Base-by-base conservation (phyloP, 768 basidiomycete species). In the Suillus spraguei region DNA sequence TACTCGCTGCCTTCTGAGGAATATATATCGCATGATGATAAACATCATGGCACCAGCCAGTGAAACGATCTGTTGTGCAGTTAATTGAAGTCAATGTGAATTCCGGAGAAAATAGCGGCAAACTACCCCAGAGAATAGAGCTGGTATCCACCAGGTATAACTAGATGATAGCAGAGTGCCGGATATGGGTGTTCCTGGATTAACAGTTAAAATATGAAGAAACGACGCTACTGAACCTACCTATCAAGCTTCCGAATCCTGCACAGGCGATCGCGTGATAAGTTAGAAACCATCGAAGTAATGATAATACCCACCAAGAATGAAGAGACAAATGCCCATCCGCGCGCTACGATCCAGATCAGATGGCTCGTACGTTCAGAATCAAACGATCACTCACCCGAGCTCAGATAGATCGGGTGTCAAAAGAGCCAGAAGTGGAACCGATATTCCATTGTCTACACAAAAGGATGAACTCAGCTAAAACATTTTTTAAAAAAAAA, bases 101-200 rank as follows among this genome's bases (percentile, higher is more conserved):
- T 28, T 28, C 4, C 10, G 28, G 8, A 50, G 16, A 17, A 20
- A 32, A 52, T 3, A 10, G 7, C 5, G 10, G 47, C 16, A 4
- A 66, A 70, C 24, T 66, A 79, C 75, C 52, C 82, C 85, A 33
- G 82, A 76, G 67, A 87, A 88, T 11, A 86, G 44, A 2, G 81
- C 81, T 4, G 87, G 84, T 16, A 80, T 77, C 82, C 83, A 86
- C 87, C 87, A 88, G 5, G 80, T 70, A 67, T 82, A 86, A 4
- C 75, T 71, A 11, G 70, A 56, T 0, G 84, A 80, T 6, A 88
- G 74, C 22, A 88, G 75, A 3, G 85, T 82, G 2, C 87, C 87
- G 41, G 80, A 81, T 39, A 88, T 82, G 1, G 87, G 87, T 0
- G 84, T 79, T 4, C 85, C 86, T 82, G 60, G 9, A 42, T 44